Base-by-base conservation (phyloP, 2,329 filamentous ascomycete species). In the Sporothrix euskadiensis region DNA sequence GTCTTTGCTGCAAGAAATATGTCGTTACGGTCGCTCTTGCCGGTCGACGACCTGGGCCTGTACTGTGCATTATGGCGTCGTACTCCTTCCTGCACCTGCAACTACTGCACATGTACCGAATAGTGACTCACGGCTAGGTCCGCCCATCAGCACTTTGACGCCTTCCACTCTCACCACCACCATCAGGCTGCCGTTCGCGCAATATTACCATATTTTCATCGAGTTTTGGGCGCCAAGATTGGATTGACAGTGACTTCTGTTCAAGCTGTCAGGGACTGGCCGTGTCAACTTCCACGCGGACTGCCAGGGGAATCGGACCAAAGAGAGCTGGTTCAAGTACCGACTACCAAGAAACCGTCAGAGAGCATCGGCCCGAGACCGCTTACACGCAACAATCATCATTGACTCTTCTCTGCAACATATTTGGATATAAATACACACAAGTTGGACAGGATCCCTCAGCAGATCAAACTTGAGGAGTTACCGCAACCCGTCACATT, bases 51-150 rank as follows among this genome's bases (percentile, higher is more conserved):
- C n/a, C 32, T 12, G 44, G 22, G 7, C 56, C 56, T 7, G 16
- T 26, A 39, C n/a, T 22, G n/a, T 30, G 47, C 47, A 54, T 39
- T 30, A 68, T 32, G 22, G 41, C 22, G 63, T 32, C 41, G 41
- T 30, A 44, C 4, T 49, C 44, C 44, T 12, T 30, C 22, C 22
- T 41, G 61, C 35, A 47, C 10, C 30, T 30, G n/a, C 61, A 16
- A 49, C 41, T 14, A 10, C 39, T 47, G 10, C 12, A 19, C 35
- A 12, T n/a, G 19, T 16, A 49, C 16, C 32, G 35, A 35, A 8
- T 12, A 52, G 65, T 69, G 65, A 69, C 65, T 54, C 65, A 54
- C 44, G 47, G 65, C 47, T 10, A 32, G 39, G n/a, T 14, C 39
- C 22, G 41, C 41, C n/a, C 41, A 10, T 32, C 7, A 41, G 16